Evolutionary conservation across 208 protist species (phyloP), one percentile per base, ranked within the genome.

Genomic region (Endotrypanum monterogeii): DNA sequence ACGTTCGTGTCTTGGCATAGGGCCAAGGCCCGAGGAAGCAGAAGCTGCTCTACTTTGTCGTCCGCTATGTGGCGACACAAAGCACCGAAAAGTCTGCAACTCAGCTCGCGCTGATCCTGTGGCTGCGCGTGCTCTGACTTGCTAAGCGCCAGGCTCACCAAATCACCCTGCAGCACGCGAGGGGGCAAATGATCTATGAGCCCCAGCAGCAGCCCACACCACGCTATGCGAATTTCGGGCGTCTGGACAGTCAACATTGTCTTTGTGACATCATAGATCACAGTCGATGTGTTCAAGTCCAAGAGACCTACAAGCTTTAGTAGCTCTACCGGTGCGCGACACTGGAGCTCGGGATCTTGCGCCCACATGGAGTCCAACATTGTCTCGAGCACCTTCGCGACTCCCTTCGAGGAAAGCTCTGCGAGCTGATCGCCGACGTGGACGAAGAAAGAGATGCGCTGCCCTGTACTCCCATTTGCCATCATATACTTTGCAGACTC

Each of bases 1-100:
- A 91, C 89, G 69, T 98, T 95, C 6, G 92, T 98, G 78, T 98
- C 94, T 69, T 97, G 93, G 73, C 94, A 98, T 1, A 98, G 82
- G 11, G 94, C 90, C n/a, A 93, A 55, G 0, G 90, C 91, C 28
- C 90, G 89, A 25, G 86, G 82, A 50, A 98, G 70, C 16, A 98
- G 67, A n/a, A 89, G 74, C 39, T 79, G 56, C 60, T 95, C 84
- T 12, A 94, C 83, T 67, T 89, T 89, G 4, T 86, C 79, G 23
- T 67, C 73, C 2, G 80, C 69, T 2, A 95, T 73, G 60, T 87
- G 85, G 60, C 82, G 65, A 73, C 91, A 97, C 25, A 96, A 69
- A 6, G 66, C 74, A 7, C 94, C 94, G 37, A 98, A 86, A 16
- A 96, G 72, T 56, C 88, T 78, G 74, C 94, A 98, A 73, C 91